phyloP scores from a whole-genome alignment of 1,284 basidiomycete species.

The Fomitopsis pinicola region DNA sequence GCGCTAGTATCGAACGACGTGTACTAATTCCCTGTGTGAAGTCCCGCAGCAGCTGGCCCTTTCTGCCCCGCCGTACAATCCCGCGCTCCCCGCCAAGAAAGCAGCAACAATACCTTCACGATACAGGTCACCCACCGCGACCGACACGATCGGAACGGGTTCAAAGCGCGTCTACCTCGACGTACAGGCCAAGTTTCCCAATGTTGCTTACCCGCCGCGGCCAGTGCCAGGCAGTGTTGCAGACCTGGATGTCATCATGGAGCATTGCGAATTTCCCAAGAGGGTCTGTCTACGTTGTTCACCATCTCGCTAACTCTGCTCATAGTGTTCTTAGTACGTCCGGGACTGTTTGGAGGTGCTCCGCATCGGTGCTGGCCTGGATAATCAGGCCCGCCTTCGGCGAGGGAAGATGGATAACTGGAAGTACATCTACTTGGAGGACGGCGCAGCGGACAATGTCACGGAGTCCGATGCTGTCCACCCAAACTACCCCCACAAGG shows the following conservation, averaged over 20 bases:
- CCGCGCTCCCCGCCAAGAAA: constrained; percentile 57
- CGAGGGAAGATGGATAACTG: constrained; percentile 57
- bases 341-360: constrained; percentile 76
- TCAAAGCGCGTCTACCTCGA: constrained; percentile 76
- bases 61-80: constrained; percentile 57
- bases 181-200: constrained; percentile 49
- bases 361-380: constrained; percentile 61
- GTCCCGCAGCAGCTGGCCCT: constrained; percentile 74
- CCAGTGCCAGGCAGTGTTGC: constrained; percentile 78
- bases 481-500: constrained; percentile 23
- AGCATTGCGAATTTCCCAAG: constrained; percentile 83
- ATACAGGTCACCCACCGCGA: constrained; percentile 36
- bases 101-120: constrained; percentile 38
- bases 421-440: constrained; percentile 63
- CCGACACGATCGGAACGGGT: constrained; percentile 62
- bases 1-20: not conserved
- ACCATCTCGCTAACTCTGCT: not conserved
- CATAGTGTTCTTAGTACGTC: constrained; percentile 47
- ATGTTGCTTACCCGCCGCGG: constrained; percentile 76
- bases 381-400: constrained; percentile 54
- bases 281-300: constrained; percentile 50
- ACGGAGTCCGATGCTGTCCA: constrained; percentile 20
- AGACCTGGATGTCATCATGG: constrained; percentile 85
- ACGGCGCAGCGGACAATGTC: constrained; percentile 38
- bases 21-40: constrained; percentile 27